A percentile compares a stretch with the other conserved stretches of the same genome.
phyloP scores from a whole-genome alignment of 2,329 filamentous ascomycete genomes.

The Rhexocercosporidium sp. region DNA sequence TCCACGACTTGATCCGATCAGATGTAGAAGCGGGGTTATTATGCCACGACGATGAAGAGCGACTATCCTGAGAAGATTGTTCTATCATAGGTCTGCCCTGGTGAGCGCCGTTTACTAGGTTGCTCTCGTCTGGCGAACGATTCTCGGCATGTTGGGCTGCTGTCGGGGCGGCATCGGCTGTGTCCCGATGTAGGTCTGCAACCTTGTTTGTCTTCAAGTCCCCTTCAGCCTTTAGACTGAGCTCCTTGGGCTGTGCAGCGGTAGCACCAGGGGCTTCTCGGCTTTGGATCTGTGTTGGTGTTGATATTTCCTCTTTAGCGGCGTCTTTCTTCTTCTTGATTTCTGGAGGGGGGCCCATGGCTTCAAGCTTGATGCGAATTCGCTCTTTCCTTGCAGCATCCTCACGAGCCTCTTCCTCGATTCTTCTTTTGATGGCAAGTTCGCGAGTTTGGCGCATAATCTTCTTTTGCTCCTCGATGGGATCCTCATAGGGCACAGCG shows the following conservation, averaged over 20 bases:
- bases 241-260: conserved; percentile 16
- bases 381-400: conserved; percentile 75
- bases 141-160: conserved; percentile 25
- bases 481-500: conserved; percentile 52
- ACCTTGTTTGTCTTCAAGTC: conserved; percentile 19
- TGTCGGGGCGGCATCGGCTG: neutral
- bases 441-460: conserved; percentile 76
- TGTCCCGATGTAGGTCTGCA: conserved; percentile 21
- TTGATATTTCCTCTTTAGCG: conserved; percentile 51
- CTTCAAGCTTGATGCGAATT: conserved; percentile 73
- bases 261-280: conserved; percentile 30
- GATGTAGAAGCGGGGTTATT: conserved; percentile 38
- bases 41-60: conserved; percentile 40
- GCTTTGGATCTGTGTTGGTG: conserved; percentile 41
- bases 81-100: conserved; percentile 30
- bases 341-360: conserved; percentile 68
- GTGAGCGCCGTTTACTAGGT: conserved; percentile 34
- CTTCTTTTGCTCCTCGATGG: conserved; percentile 68
- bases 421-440: conserved; percentile 68
- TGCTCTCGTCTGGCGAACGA: conserved; percentile 20
- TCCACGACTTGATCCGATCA: conserved; percentile 59
- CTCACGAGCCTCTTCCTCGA: conserved; percentile 73
- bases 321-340: conserved; percentile 61
- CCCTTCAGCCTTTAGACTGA: conserved; percentile 20
- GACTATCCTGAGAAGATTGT: conserved; percentile 30